Percentiles rank a stretch among this genome's conserved stretches.
Evolutionary conservation across 2,329 filamentous ascomycete species (phyloP).

Genomic region (Penicillium sp.): DNA sequence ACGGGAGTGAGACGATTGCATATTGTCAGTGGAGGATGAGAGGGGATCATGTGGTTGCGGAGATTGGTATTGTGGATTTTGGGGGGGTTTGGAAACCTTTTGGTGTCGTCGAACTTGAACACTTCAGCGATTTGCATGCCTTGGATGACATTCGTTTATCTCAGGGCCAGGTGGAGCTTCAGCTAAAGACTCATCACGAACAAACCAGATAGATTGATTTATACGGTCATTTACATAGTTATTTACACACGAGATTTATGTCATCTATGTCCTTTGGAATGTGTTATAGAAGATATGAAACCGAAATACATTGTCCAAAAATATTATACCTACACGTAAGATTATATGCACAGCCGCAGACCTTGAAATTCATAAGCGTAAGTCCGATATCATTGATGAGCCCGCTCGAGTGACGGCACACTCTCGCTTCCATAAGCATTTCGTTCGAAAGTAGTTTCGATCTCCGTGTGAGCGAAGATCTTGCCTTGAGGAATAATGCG

Average conservation of each 20-base stretch:
- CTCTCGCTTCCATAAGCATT: conserved; percentile 4
- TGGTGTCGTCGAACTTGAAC: not conserved
- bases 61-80: not conserved
- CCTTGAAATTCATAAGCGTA: not conserved
- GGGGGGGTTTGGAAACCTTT: not conserved
- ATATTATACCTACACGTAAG: conserved; percentile 2
- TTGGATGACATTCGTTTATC: not conserved
- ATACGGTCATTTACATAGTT: not conserved
- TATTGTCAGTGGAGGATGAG: not conserved
- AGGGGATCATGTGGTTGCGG: not conserved
- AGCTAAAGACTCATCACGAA: not conserved
- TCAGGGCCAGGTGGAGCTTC: not conserved
- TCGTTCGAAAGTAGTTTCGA: conserved; percentile 33
- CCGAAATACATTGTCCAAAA: conserved; percentile 6
- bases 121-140: not conserved
- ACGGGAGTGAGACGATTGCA: not conserved
- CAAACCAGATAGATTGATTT: not conserved
- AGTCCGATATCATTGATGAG: conserved; percentile 7
- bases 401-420: conserved; percentile 13
- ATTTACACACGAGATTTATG: not conserved
- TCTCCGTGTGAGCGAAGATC: conserved; percentile 34
- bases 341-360: not conserved
- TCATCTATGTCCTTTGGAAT: not conserved
- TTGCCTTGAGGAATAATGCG: conserved; percentile 34
- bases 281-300: not conserved